Evolutionary conservation across 148 eudicot genomes (phyloP).

Genomic region (Persicaria maculosa): DNA sequence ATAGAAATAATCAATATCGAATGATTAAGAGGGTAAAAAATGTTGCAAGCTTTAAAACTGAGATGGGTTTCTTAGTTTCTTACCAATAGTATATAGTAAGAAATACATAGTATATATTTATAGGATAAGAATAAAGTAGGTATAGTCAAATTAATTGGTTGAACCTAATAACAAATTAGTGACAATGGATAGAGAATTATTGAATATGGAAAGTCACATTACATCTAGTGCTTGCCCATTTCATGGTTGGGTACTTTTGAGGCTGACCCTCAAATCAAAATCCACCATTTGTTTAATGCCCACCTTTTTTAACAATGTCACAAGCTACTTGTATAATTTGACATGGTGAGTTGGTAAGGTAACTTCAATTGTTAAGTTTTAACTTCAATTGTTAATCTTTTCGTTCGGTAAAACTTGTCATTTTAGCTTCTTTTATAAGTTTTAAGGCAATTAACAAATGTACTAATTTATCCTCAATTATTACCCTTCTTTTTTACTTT

Average conservation of each 20-base stretch:
- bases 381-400: too few relatives aligned
- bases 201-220: background rate
- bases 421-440: too few relatives aligned
- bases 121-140: background rate
- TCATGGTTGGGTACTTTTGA: background rate
- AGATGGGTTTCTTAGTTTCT: too few relatives aligned
- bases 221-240: background rate
- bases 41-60: too few relatives aligned
- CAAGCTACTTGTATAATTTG: background rate
- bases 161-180: background rate
- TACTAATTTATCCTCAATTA: too few relatives aligned
- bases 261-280: conserved; percentile 1
- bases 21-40: too few relatives aligned
- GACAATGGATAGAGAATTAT: background rate
- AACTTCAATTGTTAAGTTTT: background rate
- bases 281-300: background rate
- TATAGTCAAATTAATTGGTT: conserved; percentile 2
- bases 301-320: background rate
- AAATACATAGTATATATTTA: background rate
- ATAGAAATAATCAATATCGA: too few relatives aligned
- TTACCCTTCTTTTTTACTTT: too few relatives aligned
- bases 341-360: background rate
- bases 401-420: too few relatives aligned
- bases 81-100: too few relatives aligned
- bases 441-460: too few relatives aligned